Base-by-base conservation (phyloP, 1,284 basidiomycete species). In the Ustilago lituana region DNA sequence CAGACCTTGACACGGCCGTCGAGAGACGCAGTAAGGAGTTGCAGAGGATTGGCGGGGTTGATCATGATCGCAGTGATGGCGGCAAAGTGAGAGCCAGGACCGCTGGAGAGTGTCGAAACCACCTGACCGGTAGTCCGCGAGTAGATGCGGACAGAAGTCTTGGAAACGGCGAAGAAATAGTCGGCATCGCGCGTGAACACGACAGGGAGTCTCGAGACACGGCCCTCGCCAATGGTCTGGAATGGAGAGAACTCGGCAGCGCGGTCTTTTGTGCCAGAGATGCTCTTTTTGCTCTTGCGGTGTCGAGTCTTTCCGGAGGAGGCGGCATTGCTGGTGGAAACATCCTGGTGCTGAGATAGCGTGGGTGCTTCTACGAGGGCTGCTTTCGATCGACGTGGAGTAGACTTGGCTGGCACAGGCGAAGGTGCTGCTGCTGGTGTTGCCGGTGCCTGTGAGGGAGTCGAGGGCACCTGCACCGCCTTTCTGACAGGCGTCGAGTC, bases 1-100 rank as follows among this genome's bases (percentile, higher is more conserved):
- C 95, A 98, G 11, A 95, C 85, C 81, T 92, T 89, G 70, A 98
- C 83, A 23, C 86, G 87, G 11, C 94, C 95, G 75, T 94, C 91
- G 50, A 90, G 82, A 2, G 92, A 92, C 27, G 89, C 89, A 9
- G 93, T 93, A 73, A 97, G 88, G 56, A 98, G 84, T 82, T 98
- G 95, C 62, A 94, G 91, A 15, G 89, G 86, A 83, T 97, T 97
- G 67, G 89, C 87, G 4, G 95, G 93, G 80, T 89, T 91, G 56
- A 98, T 84, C 46, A 90, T 84, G 44, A 91, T 87, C 29, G 89
- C 87, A 6, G 93, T 93, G 53, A 81, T 79, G 26, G 60, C 50
- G 8, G 64, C 74, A 22, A 73, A 64, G 49, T 79, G 78, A 12
- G 63, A 66, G 20, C 49, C 58, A 5, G 53, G 44, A 31, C 58